Evolutionary conservation across 169 alveolate species (phyloP).

Genomic region (Eimeria necatrix): DNA sequence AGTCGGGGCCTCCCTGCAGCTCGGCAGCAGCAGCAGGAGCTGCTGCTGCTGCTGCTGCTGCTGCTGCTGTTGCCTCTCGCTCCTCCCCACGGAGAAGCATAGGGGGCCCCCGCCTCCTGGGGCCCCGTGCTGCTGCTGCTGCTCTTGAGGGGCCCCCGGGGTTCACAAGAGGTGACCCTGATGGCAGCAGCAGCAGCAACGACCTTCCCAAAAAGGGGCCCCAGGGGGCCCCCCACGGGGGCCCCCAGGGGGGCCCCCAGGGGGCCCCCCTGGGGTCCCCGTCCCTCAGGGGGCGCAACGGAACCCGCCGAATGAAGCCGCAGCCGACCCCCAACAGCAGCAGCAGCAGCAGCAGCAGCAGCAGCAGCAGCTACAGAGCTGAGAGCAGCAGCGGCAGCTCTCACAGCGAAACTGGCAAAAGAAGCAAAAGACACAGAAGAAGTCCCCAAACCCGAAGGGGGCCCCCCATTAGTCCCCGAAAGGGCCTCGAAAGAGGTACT

Average conservation of each 20-base stretch:
- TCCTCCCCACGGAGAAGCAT: background rate
- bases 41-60: background rate
- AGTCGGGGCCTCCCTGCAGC: background rate
- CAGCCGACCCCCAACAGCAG: conserved; percentile 33
- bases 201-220: too few relatives aligned
- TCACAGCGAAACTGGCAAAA: background rate
- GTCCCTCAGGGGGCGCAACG: conserved; percentile 42
- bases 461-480: conserved; percentile 31
- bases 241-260: background rate
- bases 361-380: conserved; percentile 59
- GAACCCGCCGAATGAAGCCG: conserved; percentile 35
- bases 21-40: conserved; percentile 48
- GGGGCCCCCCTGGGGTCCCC: conserved; percentile 52
- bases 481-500: conserved; percentile 1
- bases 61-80: background rate
- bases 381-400: conserved; percentile 62
- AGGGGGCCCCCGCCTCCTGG: conserved; percentile 1
- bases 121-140: conserved; percentile 27
- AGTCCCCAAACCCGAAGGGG: conserved; percentile 8
- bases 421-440: background rate
- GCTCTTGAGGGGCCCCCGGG: conserved; percentile 32
- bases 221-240: background rate
- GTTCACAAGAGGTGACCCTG: background rate
- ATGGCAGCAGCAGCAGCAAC: background rate
- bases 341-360: conserved; percentile 55